Base-by-base conservation (phyloP, 1,139 yeast genomes). In the Scheffersomyces segobiensis region DNA sequence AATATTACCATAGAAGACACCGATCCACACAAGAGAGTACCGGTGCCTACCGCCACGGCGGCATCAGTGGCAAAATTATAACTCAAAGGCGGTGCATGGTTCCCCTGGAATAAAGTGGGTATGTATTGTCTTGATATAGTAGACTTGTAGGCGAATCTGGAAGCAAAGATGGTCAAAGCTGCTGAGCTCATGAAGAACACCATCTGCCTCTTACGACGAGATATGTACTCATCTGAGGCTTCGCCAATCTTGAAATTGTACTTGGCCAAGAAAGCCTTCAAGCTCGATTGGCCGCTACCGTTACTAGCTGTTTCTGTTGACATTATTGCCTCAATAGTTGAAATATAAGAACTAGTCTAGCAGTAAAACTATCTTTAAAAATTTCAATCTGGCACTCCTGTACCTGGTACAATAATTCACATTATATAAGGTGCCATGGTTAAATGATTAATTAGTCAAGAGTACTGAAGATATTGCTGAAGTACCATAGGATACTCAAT, bases 61-160 rank as follows among this genome's bases (percentile, higher is more conserved):
- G 97, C 98, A 72, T 93, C 98, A 55, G 86, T 83, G 60, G 91
- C 87, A 71, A 89, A 87, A 55, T 89, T 89, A 70, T 89, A 90
- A 53, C 88, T 82, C 3, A 77, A 65, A 2, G 97, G 97, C 1
- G 96, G 96, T 53, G 86, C 83, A 67, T 93, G 95, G 73, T 93
- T 93, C 17, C 95, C 93, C 67, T 91, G 93, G 72, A 91, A 93
- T 65, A 87, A 80, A 26, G 84, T 83, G 7, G 98, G 98, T 2
- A 87, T 79, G 75, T 87, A 92, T 71, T 89, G 87, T 65, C 97
- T 81, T 21, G 88, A 77, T 46, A 87, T 78, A 1, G 95, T 87
- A 20, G 96, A 88, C 68, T 89, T 82, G 72, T 88, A 86, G 18
- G 96, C 93, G 52, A 89, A 72, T 64, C 96, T 78, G 32, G 95